Evolutionary conservation across 108 stramenopile species (phyloP).

Genomic region (Conticribra guillardii): DNA sequence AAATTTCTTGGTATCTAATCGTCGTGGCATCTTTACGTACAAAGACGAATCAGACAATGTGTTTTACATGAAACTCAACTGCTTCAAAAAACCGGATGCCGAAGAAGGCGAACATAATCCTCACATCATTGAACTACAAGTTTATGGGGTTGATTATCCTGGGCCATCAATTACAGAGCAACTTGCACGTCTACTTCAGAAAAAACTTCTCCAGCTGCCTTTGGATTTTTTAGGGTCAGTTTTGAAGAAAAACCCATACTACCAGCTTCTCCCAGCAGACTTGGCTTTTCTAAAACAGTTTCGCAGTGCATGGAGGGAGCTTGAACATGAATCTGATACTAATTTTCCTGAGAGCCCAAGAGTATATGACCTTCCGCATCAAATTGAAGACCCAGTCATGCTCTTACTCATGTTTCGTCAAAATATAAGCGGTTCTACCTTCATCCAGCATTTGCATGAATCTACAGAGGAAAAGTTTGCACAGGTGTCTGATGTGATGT

Average conservation of each 20-base stretch:
- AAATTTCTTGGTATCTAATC: conserved; percentile 78
- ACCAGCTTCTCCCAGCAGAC: conserved; percentile 56
- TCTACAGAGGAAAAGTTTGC: conserved; percentile 16
- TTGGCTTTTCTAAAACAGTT: conserved; percentile 68
- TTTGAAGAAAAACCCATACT: conserved; percentile 77
- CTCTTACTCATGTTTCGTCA: conserved; percentile 74
- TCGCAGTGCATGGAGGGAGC: conserved; percentile 44
- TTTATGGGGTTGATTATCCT: conserved; percentile 64
- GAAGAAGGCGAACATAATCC: conserved; percentile 34
- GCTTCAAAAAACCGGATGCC: conserved; percentile 9
- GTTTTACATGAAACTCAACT: conserved; percentile 74
- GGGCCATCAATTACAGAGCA: conserved; percentile 72
- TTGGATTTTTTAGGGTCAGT: conserved; percentile 69
- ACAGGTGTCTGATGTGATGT: conserved; percentile 4
- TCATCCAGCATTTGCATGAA: conserved; percentile 65
- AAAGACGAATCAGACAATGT: conserved; percentile 74
- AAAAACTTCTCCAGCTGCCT: conserved; percentile 58
- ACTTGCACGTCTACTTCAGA: conserved; percentile 63
- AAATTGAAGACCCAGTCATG: conserved; percentile 65
- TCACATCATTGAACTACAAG: conserved; percentile 60
- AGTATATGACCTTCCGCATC: conserved; percentile 60
- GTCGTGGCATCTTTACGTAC: conserved; percentile 69
- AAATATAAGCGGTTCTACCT: conserved; percentile 33
- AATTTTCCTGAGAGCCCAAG: conserved; percentile 5
- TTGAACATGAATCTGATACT: conserved; percentile 53